Evolutionary conservation across 495 filamentous ascomycete species (phyloP), one percentile per base, ranked within the genome.

Genomic region (Xylaria curta): DNA sequence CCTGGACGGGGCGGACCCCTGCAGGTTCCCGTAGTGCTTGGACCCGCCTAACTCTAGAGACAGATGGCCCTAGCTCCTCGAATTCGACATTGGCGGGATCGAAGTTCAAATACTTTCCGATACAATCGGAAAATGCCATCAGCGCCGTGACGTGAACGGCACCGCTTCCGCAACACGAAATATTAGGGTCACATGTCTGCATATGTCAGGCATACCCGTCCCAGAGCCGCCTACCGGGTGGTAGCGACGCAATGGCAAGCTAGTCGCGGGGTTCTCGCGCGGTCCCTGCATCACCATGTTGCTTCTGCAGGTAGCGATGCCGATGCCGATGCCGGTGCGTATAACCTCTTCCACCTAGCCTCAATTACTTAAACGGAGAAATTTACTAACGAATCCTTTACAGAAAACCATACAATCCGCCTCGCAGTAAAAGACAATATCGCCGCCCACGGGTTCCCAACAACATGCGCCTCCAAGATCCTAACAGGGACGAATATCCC

Each of bases 341-440:
- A 21, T 31, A 5, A 8, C 46, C 33, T n/a, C 21, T 51, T 24
- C 49, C 0, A 24, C 49, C 0, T 19, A 51, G 5, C 19, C 19
- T n/a, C 12, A 19, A 21, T 4, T 6, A 15, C 12, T 5, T 19
- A 3, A 40, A 51, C 2, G 0, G 24, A 54, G 51, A 54, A 54
- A 0, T 12, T 6, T 26, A 13, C 12, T 56, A 17, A 8, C 26
- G 24, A 26, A 53, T 13, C 10, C 26, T 0, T 1, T 17, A 26
- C 53, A 71, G 49, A 21, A n/a, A 0, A 24, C 19, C 12, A 19
- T 6, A 61, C 33, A 2, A 53, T 80, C 69, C 81, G 78, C 51
- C 80, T 97, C 51, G 91, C 91, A 13, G 85, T 97, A 53, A 97
- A 97, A 82, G 94, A 97, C 83, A 97, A 97, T 79, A 97, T 97